Evolutionary conservation across 192 early-diverging fungal species (phyloP), one percentile per base, ranked within the genome.

Genomic region (Radiomyces spectabilis): DNA sequence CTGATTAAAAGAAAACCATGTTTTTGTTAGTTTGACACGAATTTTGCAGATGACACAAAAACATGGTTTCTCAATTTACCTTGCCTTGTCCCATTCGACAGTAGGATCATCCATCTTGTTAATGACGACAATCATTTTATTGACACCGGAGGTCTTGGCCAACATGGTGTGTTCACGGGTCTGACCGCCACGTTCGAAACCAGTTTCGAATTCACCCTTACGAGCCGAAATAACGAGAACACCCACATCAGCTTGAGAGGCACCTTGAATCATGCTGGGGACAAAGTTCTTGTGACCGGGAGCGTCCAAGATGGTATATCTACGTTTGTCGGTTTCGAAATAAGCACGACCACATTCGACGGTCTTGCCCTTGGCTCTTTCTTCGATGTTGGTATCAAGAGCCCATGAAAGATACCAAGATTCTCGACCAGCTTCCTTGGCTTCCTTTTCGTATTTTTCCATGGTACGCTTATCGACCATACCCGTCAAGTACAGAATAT

Each of bases 101-200:
- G 97, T 99, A 13, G 87, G 80, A 59, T 99, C 97, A 62, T 99
- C 97, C 97, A 99, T 99, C 83, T 99, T 99, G 83, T 99, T 99
- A 71, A 99, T 84, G 30, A 86, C 97, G 47, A 96, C 78, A 45
- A 99, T 77, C 48, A 99, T 61, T 39, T 86, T 82, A 74, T 91
- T 93, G 55, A 99, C 89, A 43, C 97, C 95, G n/a, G 87, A 83
- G 18, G 93, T 96, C 81, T 96, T 98, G 53, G 88, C 94, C 65
- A 99, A 66, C 72, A 95, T 75, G 21, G 94, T 92, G 69, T 99
- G 97, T 75, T 99, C 97, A 60, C 92, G 89, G 4, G 95, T 99
- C 74, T 99, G 97, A 31, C 97, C 97, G 46, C 93, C 97, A 59
- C 89, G 85, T 60, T 99, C 97, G 56, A 98, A 99, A n/a, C 97